Percentiles rank a stretch among this genome's conserved stretches.
These are phyloP conservation scores for Aegle marmelos DNA, from an alignment of 345 rosid species.

Conservation along the genomic window DNA sequence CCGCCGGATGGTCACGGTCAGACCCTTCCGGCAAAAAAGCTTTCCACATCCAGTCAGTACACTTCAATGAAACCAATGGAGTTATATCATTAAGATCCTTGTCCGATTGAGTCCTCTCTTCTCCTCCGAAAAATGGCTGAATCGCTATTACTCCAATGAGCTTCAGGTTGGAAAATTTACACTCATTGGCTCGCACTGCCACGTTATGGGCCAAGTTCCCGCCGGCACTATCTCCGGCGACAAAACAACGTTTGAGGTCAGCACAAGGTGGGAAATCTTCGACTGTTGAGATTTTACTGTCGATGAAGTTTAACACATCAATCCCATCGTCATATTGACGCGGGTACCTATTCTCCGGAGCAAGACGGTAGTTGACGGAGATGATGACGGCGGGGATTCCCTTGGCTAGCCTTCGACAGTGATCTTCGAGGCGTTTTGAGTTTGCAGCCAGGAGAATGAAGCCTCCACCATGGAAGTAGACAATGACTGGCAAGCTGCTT, in stretches of 20 bases:
- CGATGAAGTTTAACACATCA: neutral
- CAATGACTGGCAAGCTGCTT: constrained; percentile 21
- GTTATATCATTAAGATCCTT: neutral
- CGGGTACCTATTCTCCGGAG: constrained; percentile 28
- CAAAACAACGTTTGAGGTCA: constrained; percentile 9
- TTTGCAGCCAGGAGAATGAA: neutral
- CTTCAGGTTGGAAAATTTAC: neutral
- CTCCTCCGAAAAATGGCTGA: constrained; percentile 30
- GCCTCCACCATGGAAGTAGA: constrained; percentile 23
- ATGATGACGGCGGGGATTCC: neutral
- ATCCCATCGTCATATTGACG: constrained; percentile 21
- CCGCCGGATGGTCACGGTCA: constrained; percentile 9
- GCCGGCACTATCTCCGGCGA: constrained; percentile 30
- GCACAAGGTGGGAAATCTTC: neutral
- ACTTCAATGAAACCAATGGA: neutral
- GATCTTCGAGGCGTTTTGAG: neutral
- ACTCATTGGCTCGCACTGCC: constrained; percentile 9
- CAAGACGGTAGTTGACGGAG: constrained; percentile 10
- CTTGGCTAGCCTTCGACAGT: neutral
- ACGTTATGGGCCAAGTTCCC: constrained; percentile 33
- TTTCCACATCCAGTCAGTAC: constrained; percentile 14
- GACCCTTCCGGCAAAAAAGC: constrained; percentile 15
- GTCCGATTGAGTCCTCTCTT: constrained; percentile 23
- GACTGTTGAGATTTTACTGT: neutral
- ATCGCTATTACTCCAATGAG: constrained; percentile 21